Evolutionary conservation across 73 alveolate species (phyloP).

Genomic region (Symbiodinium natans): DNA sequence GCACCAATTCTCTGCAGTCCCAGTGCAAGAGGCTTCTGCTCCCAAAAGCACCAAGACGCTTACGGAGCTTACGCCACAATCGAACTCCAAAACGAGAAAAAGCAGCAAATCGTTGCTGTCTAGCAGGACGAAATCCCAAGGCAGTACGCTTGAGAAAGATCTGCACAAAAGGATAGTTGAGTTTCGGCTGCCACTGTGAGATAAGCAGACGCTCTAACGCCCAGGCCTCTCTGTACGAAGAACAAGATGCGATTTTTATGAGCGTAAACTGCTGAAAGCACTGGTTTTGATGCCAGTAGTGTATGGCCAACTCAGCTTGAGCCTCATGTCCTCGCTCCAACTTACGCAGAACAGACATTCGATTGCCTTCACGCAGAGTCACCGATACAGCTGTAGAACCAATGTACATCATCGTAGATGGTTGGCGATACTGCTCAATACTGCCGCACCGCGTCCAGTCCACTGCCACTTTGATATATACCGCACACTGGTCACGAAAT

Average conservation of each 20-base stretch:
- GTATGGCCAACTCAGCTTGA: neutral
- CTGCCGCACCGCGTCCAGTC: neutral
- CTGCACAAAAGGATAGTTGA: neutral
- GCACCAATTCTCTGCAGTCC: too few relatives aligned
- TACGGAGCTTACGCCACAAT: neutral
- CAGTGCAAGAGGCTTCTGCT: too few relatives aligned
- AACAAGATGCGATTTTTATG: neutral
- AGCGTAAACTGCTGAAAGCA: neutral
- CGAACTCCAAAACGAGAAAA: neutral
- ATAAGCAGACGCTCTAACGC: neutral
- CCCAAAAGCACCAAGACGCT: too few relatives aligned
- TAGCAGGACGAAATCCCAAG: neutral
- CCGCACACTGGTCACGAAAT: neutral
- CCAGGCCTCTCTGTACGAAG: neutral
- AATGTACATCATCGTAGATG: neutral
- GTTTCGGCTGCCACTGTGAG: neutral
- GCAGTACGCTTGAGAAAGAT: neutral
- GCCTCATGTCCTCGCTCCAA: neutral
- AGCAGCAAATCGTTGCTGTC: neutral
- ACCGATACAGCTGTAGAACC: neutral
- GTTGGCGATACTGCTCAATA: neutral
- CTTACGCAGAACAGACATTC: neutral
- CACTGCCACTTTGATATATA: neutral
- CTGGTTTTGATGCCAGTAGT: neutral
- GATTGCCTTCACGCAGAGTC: neutral